phyloP scores from a whole-genome alignment of 176 grass and related monocot species.

The Stipa capillata region DNA sequence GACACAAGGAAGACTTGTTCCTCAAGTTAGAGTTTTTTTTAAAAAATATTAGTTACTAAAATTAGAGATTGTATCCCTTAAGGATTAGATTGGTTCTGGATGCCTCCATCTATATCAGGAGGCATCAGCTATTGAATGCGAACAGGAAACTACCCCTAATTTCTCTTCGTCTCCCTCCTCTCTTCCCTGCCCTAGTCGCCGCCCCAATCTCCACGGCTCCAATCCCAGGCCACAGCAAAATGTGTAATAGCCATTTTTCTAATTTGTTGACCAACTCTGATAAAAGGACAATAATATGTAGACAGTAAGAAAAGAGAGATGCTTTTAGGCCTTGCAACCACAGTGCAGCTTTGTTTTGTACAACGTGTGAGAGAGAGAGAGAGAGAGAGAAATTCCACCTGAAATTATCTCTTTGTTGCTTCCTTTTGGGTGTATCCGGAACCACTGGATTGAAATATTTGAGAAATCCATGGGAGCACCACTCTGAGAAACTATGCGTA shows the following conservation, averaged over 20 bases:
- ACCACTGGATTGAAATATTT: slow-evolving; percentile 70
- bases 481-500: slow-evolving; percentile 42
- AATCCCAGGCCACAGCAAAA: too few relatives aligned
- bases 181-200: too few relatives aligned
- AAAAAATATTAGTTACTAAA: too few relatives aligned
- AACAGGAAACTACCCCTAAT: too few relatives aligned
- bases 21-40: too few relatives aligned
- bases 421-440: slow-evolving; percentile 61
- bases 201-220: too few relatives aligned
- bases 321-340: not conserved
- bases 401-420: slow-evolving; percentile 84
- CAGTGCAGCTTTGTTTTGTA: not conserved
- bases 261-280: not conserved
- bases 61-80: too few relatives aligned
- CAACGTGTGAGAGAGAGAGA: not conserved
- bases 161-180: too few relatives aligned
- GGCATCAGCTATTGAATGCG: too few relatives aligned
- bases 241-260: not conserved
- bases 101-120: too few relatives aligned
- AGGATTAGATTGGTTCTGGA: too few relatives aligned
- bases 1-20: too few relatives aligned
- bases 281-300: not conserved
- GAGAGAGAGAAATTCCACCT: slow-evolving; percentile 35
- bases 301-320: not conserved
- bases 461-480: slow-evolving; percentile 43